A percentile compares a stretch with the other conserved stretches of the same genome.
Evolutionary conservation across 2,329 filamentous ascomycete species (phyloP).

Genomic region (Fusarium solani-melongenae): DNA sequence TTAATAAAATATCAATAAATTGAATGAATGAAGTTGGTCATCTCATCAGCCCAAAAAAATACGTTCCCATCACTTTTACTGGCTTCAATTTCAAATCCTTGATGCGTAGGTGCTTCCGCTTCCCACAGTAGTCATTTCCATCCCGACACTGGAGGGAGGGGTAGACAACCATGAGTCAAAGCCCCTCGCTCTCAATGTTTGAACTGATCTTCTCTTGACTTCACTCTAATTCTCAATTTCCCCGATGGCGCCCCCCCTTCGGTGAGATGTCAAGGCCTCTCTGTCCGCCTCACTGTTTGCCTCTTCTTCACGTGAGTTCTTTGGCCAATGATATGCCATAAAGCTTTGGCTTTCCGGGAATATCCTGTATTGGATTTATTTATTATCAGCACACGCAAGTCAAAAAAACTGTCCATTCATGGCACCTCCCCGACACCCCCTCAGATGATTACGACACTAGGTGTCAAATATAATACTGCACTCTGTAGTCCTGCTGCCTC

Average conservation of each 20-base stretch:
- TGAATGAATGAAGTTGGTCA: not conserved
- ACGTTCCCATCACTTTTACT: not conserved
- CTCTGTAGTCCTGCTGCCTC: not conserved
- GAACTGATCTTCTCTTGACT: not conserved
- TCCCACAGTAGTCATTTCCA: not conserved
- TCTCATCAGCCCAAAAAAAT: not conserved
- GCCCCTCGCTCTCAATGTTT: not conserved
- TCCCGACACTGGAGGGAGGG: not conserved
- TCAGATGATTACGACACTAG: not conserved
- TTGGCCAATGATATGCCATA: too few relatives aligned
- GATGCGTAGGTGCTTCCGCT: not conserved
- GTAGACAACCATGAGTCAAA: not conserved
- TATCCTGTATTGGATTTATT: too few relatives aligned
- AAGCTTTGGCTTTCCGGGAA: too few relatives aligned
- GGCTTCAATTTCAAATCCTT: not conserved
- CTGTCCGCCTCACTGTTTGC: too few relatives aligned
- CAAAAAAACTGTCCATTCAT: too few relatives aligned
- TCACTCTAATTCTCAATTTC: not conserved
- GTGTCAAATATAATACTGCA: not conserved
- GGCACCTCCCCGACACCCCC: not conserved
- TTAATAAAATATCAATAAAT: not conserved
- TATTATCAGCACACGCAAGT: too few relatives aligned
- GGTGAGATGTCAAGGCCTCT: too few relatives aligned
- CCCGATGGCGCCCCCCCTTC: not conserved
- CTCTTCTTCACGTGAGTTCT: too few relatives aligned